Percentiles rank a stretch among this genome's conserved stretches.
Evolutionary conservation across 495 filamentous ascomycete species (phyloP).

Genomic region (Tuber indicum): DNA sequence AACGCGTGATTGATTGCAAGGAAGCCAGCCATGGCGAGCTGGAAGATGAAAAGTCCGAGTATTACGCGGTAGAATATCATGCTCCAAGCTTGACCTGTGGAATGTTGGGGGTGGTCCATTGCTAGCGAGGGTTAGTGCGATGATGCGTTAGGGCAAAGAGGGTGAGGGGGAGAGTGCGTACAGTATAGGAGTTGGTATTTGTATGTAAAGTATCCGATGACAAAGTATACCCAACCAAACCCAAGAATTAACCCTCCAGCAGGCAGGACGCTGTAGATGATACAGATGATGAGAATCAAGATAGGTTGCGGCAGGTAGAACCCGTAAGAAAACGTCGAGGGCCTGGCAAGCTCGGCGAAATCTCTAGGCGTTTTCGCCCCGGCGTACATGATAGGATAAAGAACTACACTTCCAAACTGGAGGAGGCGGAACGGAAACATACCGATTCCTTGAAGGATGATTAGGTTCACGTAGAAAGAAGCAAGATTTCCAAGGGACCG

Average conservation of each 20-base stretch:
- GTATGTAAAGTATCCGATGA: slow-evolving; percentile 85
- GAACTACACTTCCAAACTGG: slow-evolving; percentile 74
- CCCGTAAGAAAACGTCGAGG: slow-evolving; percentile 88
- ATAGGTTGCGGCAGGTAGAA: slow-evolving; percentile 91
- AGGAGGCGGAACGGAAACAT: slow-evolving; percentile 88
- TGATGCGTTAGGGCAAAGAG: background rate
- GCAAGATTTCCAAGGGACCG: slow-evolving; percentile 63
- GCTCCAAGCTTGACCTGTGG: slow-evolving; percentile 86
- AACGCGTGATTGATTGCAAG: slow-evolving; percentile 69
- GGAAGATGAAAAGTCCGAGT: slow-evolving; percentile 76
- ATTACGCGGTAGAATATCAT: slow-evolving; percentile 90
- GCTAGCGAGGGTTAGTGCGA: slow-evolving; percentile 39
- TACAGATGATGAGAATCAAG: slow-evolving; percentile 84
- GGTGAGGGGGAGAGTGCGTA: background rate
- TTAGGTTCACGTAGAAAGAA: slow-evolving; percentile 88
- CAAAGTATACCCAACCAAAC: slow-evolving; percentile 81
- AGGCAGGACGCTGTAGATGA: slow-evolving; percentile 86
- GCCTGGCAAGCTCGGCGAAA: slow-evolving; percentile 73
- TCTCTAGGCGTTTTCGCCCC: slow-evolving; percentile 86
- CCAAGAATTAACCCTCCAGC: slow-evolving; percentile 73
- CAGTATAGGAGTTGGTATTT: slow-evolving; percentile 92
- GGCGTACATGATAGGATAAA: slow-evolving; percentile 75
- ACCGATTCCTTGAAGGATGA: slow-evolving; percentile 86
- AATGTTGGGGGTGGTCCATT: slow-evolving; percentile 95
- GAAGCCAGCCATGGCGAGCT: slow-evolving; percentile 82